Percentiles rank a stretch among this genome's conserved stretches.
Conservation (phyloP, 257 asterid genomes). For the Leptodermis oblonga region DNA sequence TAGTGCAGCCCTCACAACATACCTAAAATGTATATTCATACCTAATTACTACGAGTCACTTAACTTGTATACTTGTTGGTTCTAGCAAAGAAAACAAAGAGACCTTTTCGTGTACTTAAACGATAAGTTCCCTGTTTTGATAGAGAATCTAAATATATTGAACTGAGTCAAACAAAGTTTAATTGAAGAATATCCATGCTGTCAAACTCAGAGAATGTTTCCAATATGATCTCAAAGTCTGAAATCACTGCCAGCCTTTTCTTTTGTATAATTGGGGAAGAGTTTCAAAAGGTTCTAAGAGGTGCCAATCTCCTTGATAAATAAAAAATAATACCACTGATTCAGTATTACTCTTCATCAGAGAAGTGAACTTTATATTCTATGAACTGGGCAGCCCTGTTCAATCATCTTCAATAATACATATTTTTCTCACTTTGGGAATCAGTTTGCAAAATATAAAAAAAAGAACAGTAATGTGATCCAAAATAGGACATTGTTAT, state of each 20-base stretch:
- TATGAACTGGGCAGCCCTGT: neutral
- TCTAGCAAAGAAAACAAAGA: neutral
- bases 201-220: no score
- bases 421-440: neutral
- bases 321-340: no score
- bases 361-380: neutral
- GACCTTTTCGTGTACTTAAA: neutral
- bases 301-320: neutral
- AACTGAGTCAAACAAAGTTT: neutral
- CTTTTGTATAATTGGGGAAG: no score
- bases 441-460: conserved; percentile 1
- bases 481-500: neutral
- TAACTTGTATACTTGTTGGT: conserved; percentile 1
- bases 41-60: neutral
- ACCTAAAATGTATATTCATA: neutral
- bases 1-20: neutral
- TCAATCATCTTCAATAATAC: neutral
- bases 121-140: neutral
- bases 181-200: no score
- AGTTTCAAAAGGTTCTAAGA: neutral
- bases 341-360: neutral
- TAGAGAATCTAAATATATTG: neutral
- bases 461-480: neutral
- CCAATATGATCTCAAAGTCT: no score
- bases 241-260: neutral